phyloP scores from a whole-genome alignment of 2,329 filamentous ascomycete species.

The Epichloe sp. region DNA sequence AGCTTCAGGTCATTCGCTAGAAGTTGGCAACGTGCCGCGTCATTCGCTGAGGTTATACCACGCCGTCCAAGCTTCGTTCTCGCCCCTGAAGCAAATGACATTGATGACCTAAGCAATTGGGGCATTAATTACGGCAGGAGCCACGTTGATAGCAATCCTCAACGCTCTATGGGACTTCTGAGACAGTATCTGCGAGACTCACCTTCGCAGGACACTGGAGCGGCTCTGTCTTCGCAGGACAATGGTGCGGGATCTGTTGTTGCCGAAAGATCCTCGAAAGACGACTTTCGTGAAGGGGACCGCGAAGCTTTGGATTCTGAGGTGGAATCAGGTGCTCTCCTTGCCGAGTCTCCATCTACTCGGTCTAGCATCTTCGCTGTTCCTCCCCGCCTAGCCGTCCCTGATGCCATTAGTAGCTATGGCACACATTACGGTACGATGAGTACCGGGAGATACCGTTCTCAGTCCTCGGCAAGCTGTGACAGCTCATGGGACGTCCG shows the following conservation, averaged over 20 bases:
- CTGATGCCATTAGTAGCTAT: slow-evolving; percentile 62
- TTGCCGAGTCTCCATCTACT: slow-evolving; percentile 16
- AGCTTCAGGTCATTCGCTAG: slow-evolving; percentile 87
- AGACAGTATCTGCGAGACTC: slow-evolving; percentile 37
- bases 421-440: slow-evolving; percentile 42
- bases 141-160: slow-evolving; percentile 23
- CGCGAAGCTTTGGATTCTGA: slow-evolving; percentile 35
- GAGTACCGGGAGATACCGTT: slow-evolving; percentile 16
- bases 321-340: slow-evolving; percentile 19
- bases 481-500: slow-evolving; percentile 13
- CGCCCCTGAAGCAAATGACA: slow-evolving; percentile 35
- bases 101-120: slow-evolving; percentile 11
- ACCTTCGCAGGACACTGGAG: slow-evolving; percentile 8
- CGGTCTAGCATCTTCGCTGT: slow-evolving; percentile 38
- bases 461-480: slow-evolving; percentile 34
- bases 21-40: slow-evolving; percentile 83
- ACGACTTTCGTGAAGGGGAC: slow-evolving; percentile 20
- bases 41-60: slow-evolving; percentile 77
- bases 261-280: slow-evolving; percentile 1
- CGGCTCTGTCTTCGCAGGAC: background rate
- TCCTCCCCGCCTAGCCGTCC: slow-evolving; percentile 49
- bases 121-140: slow-evolving; percentile 28
- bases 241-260: background rate
- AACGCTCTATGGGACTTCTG: slow-evolving; percentile 31
- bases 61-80: slow-evolving; percentile 63